Conservation (phyloP, 2,329 filamentous ascomycete species). For the Aspergillus bombycis region DNA sequence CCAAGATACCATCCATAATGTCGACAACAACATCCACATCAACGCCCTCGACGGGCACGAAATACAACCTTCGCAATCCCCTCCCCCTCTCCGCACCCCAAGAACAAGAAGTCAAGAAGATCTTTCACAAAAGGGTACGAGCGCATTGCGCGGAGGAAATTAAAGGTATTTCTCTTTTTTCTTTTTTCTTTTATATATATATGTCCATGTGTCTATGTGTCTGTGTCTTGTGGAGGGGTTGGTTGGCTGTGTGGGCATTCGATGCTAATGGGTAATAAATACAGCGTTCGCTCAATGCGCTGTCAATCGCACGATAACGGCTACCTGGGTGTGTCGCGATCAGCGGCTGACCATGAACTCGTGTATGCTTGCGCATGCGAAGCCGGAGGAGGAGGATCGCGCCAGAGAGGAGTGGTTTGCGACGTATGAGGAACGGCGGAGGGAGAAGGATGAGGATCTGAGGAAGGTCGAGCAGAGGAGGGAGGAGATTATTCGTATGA, state of each 20-base stretch:
- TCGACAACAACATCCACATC: slow-evolving; percentile 1
- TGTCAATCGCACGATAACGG: slow-evolving; percentile 79
- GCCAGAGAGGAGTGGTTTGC: slow-evolving; percentile 95
- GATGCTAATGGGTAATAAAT: neutral
- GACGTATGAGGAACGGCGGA: slow-evolving; percentile 69
- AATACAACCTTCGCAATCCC: slow-evolving; percentile 66
- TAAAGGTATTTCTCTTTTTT: slow-evolving; percentile 58
- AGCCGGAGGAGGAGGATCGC: slow-evolving; percentile 79
- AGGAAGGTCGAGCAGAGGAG: slow-evolving; percentile 42
- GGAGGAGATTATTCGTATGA: slow-evolving; percentile 45
- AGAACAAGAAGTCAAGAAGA: slow-evolving; percentile 77
- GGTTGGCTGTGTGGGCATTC: neutral
- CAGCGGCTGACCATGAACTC: slow-evolving; percentile 86
- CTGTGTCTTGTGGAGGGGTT: no score
- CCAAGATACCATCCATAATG: neutral
- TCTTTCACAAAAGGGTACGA: slow-evolving; percentile 80
- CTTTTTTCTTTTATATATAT: neutral
- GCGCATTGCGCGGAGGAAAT: slow-evolving; percentile 76
- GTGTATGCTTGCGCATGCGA: slow-evolving; percentile 89
- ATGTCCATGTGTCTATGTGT: neutral
- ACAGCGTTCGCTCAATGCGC: slow-evolving; percentile 91
- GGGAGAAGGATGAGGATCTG: slow-evolving; percentile 67
- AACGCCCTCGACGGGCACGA: slow-evolving; percentile 4
- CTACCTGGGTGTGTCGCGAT: slow-evolving; percentile 81
- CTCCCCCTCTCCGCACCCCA: slow-evolving; percentile 80